Percentiles rank a stretch among this genome's conserved stretches.
Conservation (phyloP, 805 yeast species). For the Candida gorgasii region DNA sequence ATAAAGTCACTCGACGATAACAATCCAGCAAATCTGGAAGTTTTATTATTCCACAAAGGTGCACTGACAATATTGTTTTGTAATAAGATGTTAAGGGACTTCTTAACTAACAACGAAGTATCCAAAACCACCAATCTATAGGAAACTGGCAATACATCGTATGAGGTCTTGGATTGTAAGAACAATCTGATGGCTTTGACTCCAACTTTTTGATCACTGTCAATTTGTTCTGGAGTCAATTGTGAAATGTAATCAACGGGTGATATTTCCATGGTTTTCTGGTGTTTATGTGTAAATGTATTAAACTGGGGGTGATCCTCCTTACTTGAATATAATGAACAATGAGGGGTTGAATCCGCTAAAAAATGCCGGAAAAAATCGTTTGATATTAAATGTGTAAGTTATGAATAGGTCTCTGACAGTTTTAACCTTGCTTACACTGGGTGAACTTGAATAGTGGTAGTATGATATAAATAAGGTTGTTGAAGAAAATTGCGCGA, state of each 20-base stretch:
- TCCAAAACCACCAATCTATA: conserved; percentile 92
- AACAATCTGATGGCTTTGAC: conserved; percentile 81
- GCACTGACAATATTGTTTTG: conserved; percentile 96
- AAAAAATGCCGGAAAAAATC: background rate
- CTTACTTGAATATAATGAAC: background rate
- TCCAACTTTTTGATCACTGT: conserved; percentile 70
- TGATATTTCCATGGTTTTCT: conserved; percentile 22
- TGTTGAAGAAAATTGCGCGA: no score
- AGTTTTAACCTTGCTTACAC: no score
- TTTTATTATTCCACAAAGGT: conserved; percentile 90
- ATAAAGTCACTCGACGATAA: conserved; percentile 90
- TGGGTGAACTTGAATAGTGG: no score
- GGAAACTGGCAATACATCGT: conserved; percentile 94
- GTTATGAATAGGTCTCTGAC: no score
- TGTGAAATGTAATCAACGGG: conserved; percentile 46
- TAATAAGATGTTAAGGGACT: conserved; percentile 82
- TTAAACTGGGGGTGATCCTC: no score
- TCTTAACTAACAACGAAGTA: conserved; percentile 84
- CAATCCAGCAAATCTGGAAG: conserved; percentile 90
- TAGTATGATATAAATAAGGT: no score
- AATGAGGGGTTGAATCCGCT: background rate
- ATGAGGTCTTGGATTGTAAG: conserved; percentile 86
- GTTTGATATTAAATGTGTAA: no score
- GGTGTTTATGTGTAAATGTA: no score
- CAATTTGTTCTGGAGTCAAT: conserved; percentile 41